Evolutionary conservation across 805 yeast species (phyloP).

Genomic region (Suhomyces canberraensis): DNA sequence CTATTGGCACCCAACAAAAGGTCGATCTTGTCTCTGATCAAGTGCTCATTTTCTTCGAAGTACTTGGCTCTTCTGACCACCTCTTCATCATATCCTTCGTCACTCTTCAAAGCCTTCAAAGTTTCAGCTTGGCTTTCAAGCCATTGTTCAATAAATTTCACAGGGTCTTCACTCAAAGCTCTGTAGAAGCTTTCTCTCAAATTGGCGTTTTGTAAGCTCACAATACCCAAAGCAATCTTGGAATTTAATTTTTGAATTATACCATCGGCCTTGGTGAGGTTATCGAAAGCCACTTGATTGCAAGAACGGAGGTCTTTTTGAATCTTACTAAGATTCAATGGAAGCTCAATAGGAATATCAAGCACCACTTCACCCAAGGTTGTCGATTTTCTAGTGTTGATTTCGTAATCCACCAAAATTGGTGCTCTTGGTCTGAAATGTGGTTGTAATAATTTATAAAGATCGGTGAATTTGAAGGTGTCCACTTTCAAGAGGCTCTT

Average conservation of each 20-base stretch:
- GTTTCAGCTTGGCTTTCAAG: conserved; percentile 79
- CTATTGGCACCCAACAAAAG: conserved; percentile 61
- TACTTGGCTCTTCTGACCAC: conserved; percentile 79
- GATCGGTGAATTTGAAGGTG: conserved; percentile 63
- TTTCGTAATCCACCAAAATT: conserved; percentile 66
- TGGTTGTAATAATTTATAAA: conserved; percentile 63
- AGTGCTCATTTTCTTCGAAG: conserved; percentile 62
- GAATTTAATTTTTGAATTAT: conserved; percentile 40
- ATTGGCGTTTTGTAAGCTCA: conserved; percentile 50
- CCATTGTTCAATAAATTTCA: conserved; percentile 68
- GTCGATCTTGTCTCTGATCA: conserved; percentile 75
- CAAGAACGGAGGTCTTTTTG: conserved; percentile 37
- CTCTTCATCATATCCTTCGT: conserved; percentile 87
- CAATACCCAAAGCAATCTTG: conserved; percentile 48
- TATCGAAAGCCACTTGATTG: conserved; percentile 39
- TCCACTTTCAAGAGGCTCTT: conserved; percentile 45
- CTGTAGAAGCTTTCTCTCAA: conserved; percentile 77
- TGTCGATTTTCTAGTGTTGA: conserved; percentile 72
- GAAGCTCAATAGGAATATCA: conserved; percentile 58
- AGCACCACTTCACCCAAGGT: conserved; percentile 77
- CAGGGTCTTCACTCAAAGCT: conserved; percentile 74
- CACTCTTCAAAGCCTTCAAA: conserved; percentile 81
- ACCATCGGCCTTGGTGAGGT: conserved; percentile 42
- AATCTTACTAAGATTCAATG: conserved; percentile 31
- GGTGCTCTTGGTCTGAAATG: conserved; percentile 83